phyloP scores from a whole-genome alignment of 83 land plant genomes.

The Isoetes engelmannii region DNA sequence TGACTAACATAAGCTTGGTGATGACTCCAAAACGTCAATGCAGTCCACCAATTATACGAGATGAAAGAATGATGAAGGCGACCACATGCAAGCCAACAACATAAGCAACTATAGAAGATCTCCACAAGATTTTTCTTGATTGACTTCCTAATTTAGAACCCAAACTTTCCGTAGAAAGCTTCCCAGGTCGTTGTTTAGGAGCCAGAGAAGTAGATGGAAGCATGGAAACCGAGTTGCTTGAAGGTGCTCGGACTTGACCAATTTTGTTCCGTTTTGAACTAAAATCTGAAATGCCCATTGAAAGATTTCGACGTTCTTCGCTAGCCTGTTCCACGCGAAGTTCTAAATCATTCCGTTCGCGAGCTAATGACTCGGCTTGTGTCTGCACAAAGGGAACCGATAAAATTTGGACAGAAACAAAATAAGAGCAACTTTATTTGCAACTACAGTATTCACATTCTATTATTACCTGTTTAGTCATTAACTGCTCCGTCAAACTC shows the following conservation, averaged over 20 bases:
- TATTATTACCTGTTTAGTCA: slow-evolving; percentile 32
- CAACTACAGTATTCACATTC: no score
- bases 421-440: background rate
- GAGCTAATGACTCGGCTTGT: slow-evolving; percentile 33
- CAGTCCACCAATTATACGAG: background rate
- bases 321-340: slow-evolving; percentile 33
- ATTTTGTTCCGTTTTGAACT: slow-evolving; percentile 36
- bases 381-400: slow-evolving; percentile 19
- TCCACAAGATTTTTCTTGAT: slow-evolving; percentile 20
- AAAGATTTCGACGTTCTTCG: slow-evolving; percentile 20
- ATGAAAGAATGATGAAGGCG: slow-evolving; percentile 22
- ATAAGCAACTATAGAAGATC: slow-evolving; percentile 28
- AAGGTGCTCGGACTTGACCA: slow-evolving; percentile 20
- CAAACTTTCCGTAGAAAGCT: slow-evolving; percentile 18
- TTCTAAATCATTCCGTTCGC: slow-evolving; percentile 36
- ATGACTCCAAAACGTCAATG: no score
- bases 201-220: slow-evolving; percentile 12
- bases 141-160: slow-evolving; percentile 23
- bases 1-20: no score
- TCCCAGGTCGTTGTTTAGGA: slow-evolving; percentile 19
- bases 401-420: background rate
- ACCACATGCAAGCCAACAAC: slow-evolving; percentile 31
- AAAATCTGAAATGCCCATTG: slow-evolving; percentile 13
- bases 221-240: slow-evolving; percentile 17
- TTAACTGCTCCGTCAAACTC: slow-evolving; percentile 34